phyloP scores from a whole-genome alignment of 2,329 filamentous ascomycete species.

The Rosellinia necatrix region DNA sequence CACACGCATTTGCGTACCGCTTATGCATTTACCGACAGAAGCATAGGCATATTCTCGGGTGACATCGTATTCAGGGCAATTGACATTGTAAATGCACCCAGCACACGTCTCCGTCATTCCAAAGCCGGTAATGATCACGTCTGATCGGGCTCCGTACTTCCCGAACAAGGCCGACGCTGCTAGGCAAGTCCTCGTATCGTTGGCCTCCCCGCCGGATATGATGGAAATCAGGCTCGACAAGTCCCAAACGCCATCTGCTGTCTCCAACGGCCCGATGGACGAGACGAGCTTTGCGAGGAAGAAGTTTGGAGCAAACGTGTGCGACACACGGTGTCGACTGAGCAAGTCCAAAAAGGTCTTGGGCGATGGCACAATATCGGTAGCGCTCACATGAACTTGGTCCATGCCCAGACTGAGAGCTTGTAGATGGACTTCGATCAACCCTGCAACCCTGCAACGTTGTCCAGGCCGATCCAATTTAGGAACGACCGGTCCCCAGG shows the following conservation, averaged over 20 bases:
- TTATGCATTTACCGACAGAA: neutral
- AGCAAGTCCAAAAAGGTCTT: slow-evolving; percentile 38
- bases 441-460: slow-evolving; percentile 55
- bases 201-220: neutral
- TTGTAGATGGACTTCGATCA: slow-evolving; percentile 57
- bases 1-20: neutral
- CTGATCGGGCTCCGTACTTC: neutral
- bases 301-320: slow-evolving; percentile 5
- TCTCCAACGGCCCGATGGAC: neutral
- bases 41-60: neutral
- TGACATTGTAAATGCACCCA: slow-evolving; percentile 49
- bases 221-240: neutral
- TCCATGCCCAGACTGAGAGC: slow-evolving; percentile 47
- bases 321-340: neutral
- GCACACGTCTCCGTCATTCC: slow-evolving; percentile 61
- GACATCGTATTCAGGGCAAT: slow-evolving; percentile 49
- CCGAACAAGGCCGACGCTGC: neutral
- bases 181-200: neutral
- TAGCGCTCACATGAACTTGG: slow-evolving; percentile 52
- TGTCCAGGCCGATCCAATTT: slow-evolving; percentile 58
- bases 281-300: neutral
- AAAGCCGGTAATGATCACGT: slow-evolving; percentile 45
- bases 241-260: neutral
- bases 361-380: slow-evolving; percentile 48
- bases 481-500: slow-evolving; percentile 43